Percentiles rank a stretch among this genome's conserved stretches.
Evolutionary conservation across 495 filamentous ascomycete species (phyloP).

Genomic region (Echria macrotheca): DNA sequence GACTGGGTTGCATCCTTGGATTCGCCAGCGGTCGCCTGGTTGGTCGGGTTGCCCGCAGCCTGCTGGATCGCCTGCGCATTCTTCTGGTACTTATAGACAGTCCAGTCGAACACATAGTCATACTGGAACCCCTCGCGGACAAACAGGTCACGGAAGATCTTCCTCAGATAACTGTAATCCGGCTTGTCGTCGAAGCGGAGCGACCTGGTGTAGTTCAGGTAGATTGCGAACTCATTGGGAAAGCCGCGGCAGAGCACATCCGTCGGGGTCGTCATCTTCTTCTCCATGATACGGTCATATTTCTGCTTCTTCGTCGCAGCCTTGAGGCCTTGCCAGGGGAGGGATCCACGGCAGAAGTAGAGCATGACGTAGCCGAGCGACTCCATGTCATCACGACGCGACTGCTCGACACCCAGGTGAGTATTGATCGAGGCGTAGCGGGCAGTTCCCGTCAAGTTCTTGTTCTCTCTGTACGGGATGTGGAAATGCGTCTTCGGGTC

Average conservation of each 20-base stretch:
- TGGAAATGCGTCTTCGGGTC: constrained; percentile 99
- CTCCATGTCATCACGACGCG: constrained; percentile 99
- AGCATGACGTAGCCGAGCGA: constrained; percentile 99
- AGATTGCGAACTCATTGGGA: constrained; percentile 99
- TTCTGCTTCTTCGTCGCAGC: constrained; percentile 99
- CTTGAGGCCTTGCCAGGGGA: constrained; percentile 99
- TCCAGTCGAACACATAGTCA: constrained; percentile 99
- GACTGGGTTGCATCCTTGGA: constrained; percentile 47
- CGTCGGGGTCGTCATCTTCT: constrained; percentile 99
- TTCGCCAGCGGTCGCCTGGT: constrained; percentile 50
- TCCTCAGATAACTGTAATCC: constrained; percentile 98
- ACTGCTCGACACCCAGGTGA: constrained; percentile 97
- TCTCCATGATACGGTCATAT: constrained; percentile 99
- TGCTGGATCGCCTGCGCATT: constrained; percentile 63
- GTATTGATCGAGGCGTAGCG: constrained; percentile 99
- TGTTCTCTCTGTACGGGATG: constrained; percentile 99
- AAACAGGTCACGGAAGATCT: constrained; percentile 99
- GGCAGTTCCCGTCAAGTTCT: constrained; percentile 98
- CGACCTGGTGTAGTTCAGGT: constrained; percentile 98
- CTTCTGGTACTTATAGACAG: constrained; percentile 99
- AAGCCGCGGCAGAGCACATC: constrained; percentile 99
- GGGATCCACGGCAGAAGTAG: constrained; percentile 98
- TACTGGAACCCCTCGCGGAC: constrained; percentile 99
- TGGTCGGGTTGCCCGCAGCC: constrained; percentile 44
- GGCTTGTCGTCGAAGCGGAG: constrained; percentile 99